Base-by-base conservation (phyloP, 23 red algal species). In the Gracilaria gracilis region DNA sequence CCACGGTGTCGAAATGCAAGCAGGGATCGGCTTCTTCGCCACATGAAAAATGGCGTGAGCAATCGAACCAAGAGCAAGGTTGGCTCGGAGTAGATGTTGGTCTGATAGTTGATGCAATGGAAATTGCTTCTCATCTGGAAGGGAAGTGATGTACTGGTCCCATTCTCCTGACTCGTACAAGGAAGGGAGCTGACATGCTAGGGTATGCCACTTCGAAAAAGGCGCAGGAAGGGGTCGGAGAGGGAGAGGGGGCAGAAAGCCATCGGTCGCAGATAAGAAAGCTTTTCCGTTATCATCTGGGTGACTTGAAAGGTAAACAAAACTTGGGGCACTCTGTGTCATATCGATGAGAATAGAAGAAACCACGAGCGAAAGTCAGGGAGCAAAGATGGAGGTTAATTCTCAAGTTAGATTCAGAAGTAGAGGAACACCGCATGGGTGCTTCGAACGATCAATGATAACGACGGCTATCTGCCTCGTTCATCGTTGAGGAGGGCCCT, bases 31-130 rank as follows among this genome's bases (percentile, higher is more conserved):
- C 33, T 36, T 35, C 48, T 81, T 34, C 7, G 50, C 77, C 31
- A 81, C 77, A 38, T 58, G 50, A 35, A 37, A 55, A 61, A 81
- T 81, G 4, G 77, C 48, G 37, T 81, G 77, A 17, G 77, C 77
- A 49, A 81, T 81, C 21, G 55, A 81, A 4, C 77, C 46, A 61
- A 54, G 34, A 74, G 69, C 69, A 6, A 74, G n/a, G 31, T 64
- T 64, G n/a, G 59, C 25, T 11, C 59, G 59, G 28, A 64, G 28
- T 32, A 64, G 59, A 19, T 64, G n/a, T 64, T 64, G 12, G 13
- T 64, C 59, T 31, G 28, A 31, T 32, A 64, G 59, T 11, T 32
- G 7, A 64, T 64, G 2, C 2, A 32, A 24, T 6, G 59, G 28
- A 32, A 64, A 64, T 5, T 31, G 2, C 3, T 27, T 64, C 24